Conservation (phyloP, 306 rosid genomes). For the Glycyrrhiza uralensis region DNA sequence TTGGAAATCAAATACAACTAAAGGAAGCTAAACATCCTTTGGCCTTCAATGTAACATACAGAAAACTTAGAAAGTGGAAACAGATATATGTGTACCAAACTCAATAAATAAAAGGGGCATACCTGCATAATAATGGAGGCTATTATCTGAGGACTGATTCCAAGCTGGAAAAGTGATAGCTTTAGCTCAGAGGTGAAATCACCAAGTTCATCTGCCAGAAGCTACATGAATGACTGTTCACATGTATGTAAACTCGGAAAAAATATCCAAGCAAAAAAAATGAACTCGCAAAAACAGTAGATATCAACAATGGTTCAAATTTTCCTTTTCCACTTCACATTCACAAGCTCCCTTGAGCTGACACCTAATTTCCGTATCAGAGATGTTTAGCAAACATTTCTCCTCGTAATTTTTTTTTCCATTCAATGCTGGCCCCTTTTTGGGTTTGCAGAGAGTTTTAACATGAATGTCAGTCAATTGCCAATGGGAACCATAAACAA, state of each 20-base stretch:
- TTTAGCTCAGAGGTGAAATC: constrained; percentile 82
- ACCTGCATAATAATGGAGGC: constrained; percentile 99
- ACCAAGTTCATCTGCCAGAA: constrained; percentile 93
- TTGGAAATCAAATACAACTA: neutral
- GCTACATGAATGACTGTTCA: constrained; percentile 40
- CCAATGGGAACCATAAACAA: constrained; percentile 4
- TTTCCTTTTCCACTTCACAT: constrained; percentile 10
- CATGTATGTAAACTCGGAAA: constrained; percentile 30
- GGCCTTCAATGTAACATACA: constrained; percentile 21
- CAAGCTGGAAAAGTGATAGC: constrained; percentile 94
- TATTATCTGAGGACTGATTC: constrained; percentile 95
- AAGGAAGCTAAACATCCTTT: constrained; percentile 1
- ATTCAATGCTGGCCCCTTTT: neutral
- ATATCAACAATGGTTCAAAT: neutral
- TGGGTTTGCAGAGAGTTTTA: neutral
- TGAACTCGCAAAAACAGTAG: neutral
- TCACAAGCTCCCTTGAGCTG: constrained; percentile 11
- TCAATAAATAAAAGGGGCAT: constrained; percentile 16
- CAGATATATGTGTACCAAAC: neutral
- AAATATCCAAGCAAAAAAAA: constrained; percentile 18
- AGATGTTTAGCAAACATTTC: neutral
- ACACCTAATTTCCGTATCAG: neutral
- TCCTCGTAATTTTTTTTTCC: neutral
- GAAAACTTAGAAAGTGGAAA: neutral
- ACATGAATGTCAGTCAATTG: neutral